Evolutionary conservation across 1,284 basidiomycete species (phyloP), one percentile per base, ranked within the genome.

Genomic region (Microbotryum silenes-acaulis): DNA sequence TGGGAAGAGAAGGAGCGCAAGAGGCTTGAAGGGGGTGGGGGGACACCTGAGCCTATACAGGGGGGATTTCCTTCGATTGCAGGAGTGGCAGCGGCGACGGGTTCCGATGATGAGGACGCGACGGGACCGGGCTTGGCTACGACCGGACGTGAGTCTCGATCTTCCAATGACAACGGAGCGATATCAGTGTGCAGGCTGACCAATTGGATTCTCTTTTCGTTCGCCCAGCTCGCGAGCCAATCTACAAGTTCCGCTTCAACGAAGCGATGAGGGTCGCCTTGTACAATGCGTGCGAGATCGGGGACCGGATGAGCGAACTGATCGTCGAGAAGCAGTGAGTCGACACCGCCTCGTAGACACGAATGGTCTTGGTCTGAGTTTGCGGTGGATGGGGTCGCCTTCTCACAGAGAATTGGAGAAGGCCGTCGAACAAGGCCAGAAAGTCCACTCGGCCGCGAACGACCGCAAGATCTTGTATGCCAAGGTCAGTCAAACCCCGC

Each of bases 241-340:
- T 61, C 47, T 69, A 60, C 56, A 70, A 69, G 51, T 72, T 72
- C 66, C 42, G 57, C 6, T 64, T 69, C 59, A 67, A 60, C 23
- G 67, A 70, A 8, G 4, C 27, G 20, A 62, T 70, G 64, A 63
- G 68, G 12, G 50, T 62, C 37, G 61, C 63, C 9, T 56, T 72
- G 14, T 67, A 59, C 52, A 37, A 56, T n/a, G 57, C 60, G 16
- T 56, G 53, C 63, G 62, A 63, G 29, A 14, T 61, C 45, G 70
- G 67, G 47, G 66, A 65, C 31, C 51, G 63, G 53, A 67, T 64
- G 48, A 62, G 62, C 20, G 63, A 64, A 16, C 44, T 69, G 21
- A 66, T 57, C 42, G 61, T 46, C 21, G 71, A 70, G 57, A 72
- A 71, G 59, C 69, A 70, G 70, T 71, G 48, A 51, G 70, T 66